phyloP scores from a whole-genome alignment of 2,329 filamentous ascomycete species.

The Fusarium buharicum region DNA sequence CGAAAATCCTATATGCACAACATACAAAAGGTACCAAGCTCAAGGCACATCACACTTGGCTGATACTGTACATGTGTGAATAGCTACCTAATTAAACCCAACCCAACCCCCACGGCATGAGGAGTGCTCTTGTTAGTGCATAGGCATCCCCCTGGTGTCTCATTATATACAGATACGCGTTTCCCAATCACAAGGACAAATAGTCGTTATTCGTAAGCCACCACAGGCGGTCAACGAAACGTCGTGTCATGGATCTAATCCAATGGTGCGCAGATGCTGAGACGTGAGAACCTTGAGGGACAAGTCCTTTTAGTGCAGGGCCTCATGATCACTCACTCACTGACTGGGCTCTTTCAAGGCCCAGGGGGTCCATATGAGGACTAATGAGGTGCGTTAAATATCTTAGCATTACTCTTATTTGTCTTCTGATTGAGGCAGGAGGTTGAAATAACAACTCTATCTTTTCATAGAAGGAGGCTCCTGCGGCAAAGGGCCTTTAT shows the following conservation, averaged over 20 bases:
- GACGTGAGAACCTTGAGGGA: slow-evolving; percentile 46
- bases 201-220: slow-evolving; percentile 26
- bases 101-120: slow-evolving; percentile 6
- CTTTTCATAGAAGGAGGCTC: slow-evolving; percentile 17
- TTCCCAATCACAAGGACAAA: slow-evolving; percentile 9
- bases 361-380: too few species aligned
- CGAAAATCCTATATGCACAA: not conserved
- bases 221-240: slow-evolving; percentile 25
- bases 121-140: slow-evolving; percentile 9
- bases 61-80: not conserved
- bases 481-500: not conserved
- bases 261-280: slow-evolving; percentile 33
- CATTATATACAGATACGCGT: not conserved
- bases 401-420: not conserved
- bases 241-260: slow-evolving; percentile 11
- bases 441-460: slow-evolving; percentile 5
- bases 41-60: not conserved
- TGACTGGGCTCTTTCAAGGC: not conserved
- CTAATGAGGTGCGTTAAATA: not conserved
- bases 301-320: slow-evolving; percentile 24
- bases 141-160: slow-evolving; percentile 5
- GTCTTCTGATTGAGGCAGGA: not conserved
- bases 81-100: not conserved
- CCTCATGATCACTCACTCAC: slow-evolving; percentile 33
- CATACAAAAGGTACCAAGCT: not conserved